Evolutionary conservation across 352 stramenopile genomes (phyloP).

Genomic region (Phytophthora citricola): DNA sequence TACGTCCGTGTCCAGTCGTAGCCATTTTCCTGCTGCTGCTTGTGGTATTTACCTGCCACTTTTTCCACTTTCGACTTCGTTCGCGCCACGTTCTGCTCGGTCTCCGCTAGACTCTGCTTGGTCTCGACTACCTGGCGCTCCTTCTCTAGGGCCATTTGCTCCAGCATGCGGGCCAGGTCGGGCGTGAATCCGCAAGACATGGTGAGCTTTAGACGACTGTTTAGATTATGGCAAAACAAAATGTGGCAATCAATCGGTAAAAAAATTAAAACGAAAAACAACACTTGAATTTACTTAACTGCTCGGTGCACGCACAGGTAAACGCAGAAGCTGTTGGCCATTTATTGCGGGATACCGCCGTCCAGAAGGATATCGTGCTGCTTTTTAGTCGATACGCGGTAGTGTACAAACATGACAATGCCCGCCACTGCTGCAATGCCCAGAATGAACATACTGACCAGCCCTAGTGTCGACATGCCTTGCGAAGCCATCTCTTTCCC

Average conservation of each 20-base stretch:
- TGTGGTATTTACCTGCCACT: conserved; percentile 24
- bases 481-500: conserved; percentile 9
- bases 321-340: neutral
- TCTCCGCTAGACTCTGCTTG: conserved; percentile 39
- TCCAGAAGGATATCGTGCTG: conserved; percentile 76
- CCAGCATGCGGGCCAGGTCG: conserved; percentile 72
- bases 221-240: too few relatives aligned
- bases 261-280: conserved; percentile 1
- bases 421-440: conserved; percentile 53
- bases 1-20: conserved; percentile 86
- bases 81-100: conserved; percentile 48
- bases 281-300: conserved; percentile 20
- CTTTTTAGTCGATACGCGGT: conserved; percentile 59
- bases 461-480: conserved; percentile 49
- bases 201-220: neutral
- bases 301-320: neutral
- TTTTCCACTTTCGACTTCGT: conserved; percentile 47
- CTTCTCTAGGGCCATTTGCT: conserved; percentile 69
- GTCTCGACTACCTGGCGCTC: conserved; percentile 50
- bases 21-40: conserved; percentile 21
- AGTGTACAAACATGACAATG: conserved; percentile 63
- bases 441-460: conserved; percentile 62
- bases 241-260: neutral
- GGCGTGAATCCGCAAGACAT: conserved; percentile 80
- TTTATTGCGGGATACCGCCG: conserved; percentile 24